Evolutionary conservation across 768 basidiomycete genomes (phyloP).

Genomic region (Lactarius quietus): DNA sequence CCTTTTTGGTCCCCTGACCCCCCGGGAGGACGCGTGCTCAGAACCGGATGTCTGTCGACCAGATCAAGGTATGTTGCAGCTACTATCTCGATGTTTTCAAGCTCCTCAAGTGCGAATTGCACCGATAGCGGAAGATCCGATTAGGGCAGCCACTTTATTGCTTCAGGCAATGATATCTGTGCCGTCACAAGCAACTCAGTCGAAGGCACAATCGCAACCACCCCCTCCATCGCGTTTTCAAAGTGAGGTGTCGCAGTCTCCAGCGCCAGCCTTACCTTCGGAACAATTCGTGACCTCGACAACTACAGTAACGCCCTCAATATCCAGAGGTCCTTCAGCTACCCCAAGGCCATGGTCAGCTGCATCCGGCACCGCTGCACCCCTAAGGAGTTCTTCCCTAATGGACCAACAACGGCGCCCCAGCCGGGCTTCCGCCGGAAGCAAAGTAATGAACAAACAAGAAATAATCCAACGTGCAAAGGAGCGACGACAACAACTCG

Average conservation of each 20-base stretch:
- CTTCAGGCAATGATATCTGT: constrained; percentile 18
- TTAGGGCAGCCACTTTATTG: constrained; percentile 25
- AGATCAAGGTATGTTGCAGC: constrained; percentile 24
- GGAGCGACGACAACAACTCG: constrained; percentile 50
- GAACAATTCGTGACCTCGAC: constrained; percentile 1
- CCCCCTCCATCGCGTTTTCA: constrained; percentile 1
- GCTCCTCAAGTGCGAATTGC: constrained; percentile 14
- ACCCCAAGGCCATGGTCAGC: constrained; percentile 1
- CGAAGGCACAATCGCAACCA: constrained; percentile 7
- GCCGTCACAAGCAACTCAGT: constrained; percentile 13
- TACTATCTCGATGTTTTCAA: background rate
- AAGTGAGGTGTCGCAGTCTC: background rate
- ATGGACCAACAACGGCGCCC: constrained; percentile 26
- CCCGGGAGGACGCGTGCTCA: constrained; percentile 35
- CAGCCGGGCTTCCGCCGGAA: constrained; percentile 11
- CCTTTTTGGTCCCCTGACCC: constrained; percentile 34
- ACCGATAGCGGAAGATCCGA: constrained; percentile 26
- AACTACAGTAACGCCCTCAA: background rate
- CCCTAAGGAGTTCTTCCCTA: constrained; percentile 24
- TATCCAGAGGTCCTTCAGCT: constrained; percentile 14
- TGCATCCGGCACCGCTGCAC: constrained; percentile 4
- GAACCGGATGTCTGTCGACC: constrained; percentile 35
- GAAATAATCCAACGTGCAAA: constrained; percentile 51
- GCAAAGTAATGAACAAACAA: constrained; percentile 34
- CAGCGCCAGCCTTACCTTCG: background rate